These are phyloP conservation scores for Diplodia mutila DNA, from an alignment of 2,329 filamentous ascomycete genomes.

Conservation along the genomic window DNA sequence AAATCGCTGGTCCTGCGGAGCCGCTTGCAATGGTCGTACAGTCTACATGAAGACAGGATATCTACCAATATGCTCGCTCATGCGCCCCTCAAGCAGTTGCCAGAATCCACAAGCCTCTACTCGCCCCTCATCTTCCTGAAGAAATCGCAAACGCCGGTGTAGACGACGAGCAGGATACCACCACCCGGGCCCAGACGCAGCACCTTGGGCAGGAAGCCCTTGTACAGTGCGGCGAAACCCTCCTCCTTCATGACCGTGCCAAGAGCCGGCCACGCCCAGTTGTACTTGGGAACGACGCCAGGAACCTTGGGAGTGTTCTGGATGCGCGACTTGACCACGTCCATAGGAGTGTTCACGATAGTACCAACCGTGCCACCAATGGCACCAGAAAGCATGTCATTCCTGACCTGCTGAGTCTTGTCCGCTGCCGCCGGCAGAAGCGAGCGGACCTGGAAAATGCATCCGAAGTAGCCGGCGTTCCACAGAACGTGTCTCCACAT, in stretches of 20 bases:
- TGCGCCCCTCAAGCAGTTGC: constrained; percentile 7
- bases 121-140: constrained; percentile 71
- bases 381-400: constrained; percentile 84
- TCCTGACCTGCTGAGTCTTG: constrained; percentile 80
- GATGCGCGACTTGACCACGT: constrained; percentile 97
- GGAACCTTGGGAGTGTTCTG: constrained; percentile 87
- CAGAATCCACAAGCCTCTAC: neutral
- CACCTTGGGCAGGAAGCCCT: constrained; percentile 97
- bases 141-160: constrained; percentile 89
- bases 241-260: constrained; percentile 90
- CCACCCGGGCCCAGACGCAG: constrained; percentile 73
- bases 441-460: constrained; percentile 93
- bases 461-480: constrained; percentile 97
- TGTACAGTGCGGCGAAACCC: constrained; percentile 89
- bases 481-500: constrained; percentile 94
- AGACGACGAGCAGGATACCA: constrained; percentile 80
- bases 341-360: constrained; percentile 91
- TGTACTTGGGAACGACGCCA: constrained; percentile 90
- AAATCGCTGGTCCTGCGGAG: neutral
- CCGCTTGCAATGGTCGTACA: constrained; percentile 7
- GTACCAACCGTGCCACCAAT: constrained; percentile 91
- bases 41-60: neutral
- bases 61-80: constrained; percentile 18
- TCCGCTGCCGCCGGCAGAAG: constrained; percentile 79
- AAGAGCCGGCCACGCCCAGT: constrained; percentile 93